Evolutionary conservation across 2,329 filamentous ascomycete genomes (phyloP).

Genomic region (Paracoccidioides lutzii): DNA sequence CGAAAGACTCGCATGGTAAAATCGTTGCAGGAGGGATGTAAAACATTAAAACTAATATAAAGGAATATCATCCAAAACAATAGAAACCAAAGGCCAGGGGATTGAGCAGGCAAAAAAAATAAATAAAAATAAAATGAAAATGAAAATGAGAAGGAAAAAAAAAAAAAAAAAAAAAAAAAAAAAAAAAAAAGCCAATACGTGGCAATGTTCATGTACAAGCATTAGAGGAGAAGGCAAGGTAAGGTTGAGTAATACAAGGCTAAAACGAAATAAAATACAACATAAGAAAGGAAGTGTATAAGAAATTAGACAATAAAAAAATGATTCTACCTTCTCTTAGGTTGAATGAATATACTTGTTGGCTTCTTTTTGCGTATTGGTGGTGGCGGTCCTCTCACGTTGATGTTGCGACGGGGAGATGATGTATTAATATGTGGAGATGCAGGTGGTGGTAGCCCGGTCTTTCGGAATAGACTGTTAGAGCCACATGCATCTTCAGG

Average conservation of each 20-base stretch:
- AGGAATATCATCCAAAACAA: too few species aligned
- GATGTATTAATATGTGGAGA: not conserved
- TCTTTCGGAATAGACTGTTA: not conserved
- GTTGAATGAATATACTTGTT: constrained; percentile 30
- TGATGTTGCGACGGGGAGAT: constrained; percentile 7
- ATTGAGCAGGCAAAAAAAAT: too few species aligned
- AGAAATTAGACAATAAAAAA: not conserved
- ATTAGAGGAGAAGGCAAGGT: not conserved
- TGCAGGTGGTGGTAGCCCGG: not conserved
- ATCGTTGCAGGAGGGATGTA: too few species aligned
- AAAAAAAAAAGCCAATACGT: constrained; percentile 4
- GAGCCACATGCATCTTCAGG: not conserved
- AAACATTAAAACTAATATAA: too few species aligned
- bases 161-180: constrained; percentile 1
- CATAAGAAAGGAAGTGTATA: not conserved
- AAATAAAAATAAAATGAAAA: not conserved
- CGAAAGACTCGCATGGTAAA: not conserved
- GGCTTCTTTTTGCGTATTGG: constrained; percentile 28
- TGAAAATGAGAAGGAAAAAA: not conserved
- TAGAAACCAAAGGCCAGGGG: too few species aligned
- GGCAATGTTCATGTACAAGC: not conserved
- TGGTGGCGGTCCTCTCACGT: constrained; percentile 19
- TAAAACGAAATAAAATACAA: constrained; percentile 2
- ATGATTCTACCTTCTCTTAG: constrained; percentile 19
- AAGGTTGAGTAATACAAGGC: too few species aligned